Conservation (phyloP, 192 early-diverging fungal species). For the Gaertneriomyces sp. region DNA sequence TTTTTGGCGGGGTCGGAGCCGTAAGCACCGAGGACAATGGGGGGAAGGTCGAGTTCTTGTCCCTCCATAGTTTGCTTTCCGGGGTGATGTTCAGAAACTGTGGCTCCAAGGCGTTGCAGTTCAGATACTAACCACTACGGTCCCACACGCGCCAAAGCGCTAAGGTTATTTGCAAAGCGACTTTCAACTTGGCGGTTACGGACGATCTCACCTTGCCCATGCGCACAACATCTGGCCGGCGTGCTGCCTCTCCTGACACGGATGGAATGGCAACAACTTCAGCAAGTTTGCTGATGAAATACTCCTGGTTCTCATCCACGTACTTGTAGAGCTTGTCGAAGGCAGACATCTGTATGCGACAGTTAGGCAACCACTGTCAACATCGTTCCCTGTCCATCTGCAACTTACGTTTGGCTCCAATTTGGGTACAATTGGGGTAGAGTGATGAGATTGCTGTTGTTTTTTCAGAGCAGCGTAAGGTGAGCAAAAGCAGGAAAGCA, state of each 20-base stretch:
- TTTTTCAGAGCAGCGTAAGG: no score
- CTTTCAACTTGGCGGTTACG: background rate
- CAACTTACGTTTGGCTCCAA: no score
- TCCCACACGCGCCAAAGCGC: conserved; percentile 6
- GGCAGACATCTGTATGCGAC: conserved; percentile 4
- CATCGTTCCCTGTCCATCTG: no score
- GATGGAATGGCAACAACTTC: conserved; percentile 48
- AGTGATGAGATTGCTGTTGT: no score
- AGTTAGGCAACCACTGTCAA: background rate
- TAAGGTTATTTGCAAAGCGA: background rate
- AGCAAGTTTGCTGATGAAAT: conserved; percentile 77
- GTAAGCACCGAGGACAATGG: conserved; percentile 86
- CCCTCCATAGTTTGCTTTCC: conserved; percentile 87
- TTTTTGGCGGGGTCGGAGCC: conserved; percentile 90
- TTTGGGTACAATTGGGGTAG: no score
- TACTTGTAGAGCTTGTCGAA: conserved; percentile 66
- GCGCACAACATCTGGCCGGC: conserved; percentile 75
- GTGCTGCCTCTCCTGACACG: conserved; percentile 65
- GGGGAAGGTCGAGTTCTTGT: conserved; percentile 74
- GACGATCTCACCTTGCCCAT: conserved; percentile 67
- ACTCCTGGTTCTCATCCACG: conserved; percentile 73
- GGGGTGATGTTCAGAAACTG: conserved; percentile 59
- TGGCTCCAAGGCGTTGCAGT: conserved; percentile 69
- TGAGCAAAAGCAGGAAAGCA: no score
- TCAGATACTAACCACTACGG: conserved; percentile 66